Evolutionary conservation across 2,329 filamentous ascomycete genomes (phyloP), one percentile per base, ranked within the genome.

Genomic region (Cordyceps cicadae): DNA sequence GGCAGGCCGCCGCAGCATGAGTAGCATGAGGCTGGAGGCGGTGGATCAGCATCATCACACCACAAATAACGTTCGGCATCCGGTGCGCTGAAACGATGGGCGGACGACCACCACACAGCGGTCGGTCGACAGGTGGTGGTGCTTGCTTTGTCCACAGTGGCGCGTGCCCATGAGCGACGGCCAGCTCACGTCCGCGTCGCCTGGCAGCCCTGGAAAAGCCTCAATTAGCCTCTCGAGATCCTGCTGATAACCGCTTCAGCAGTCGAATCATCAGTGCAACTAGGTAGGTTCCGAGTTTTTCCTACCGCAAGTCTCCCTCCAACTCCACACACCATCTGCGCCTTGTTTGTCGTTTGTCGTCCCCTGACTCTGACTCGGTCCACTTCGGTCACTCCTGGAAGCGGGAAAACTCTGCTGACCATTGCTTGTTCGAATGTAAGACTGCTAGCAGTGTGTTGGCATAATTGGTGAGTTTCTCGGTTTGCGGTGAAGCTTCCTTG

Each of bases 371-470:
- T 54, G 32, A 50, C 58, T 54, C 51, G 58, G 51, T 60, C 58
- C 58, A 60, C 58, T 54, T 60, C 41, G 51, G 51, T 24, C 55
- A 45, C 55, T 43, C 48, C 55, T 41, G 51, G 54, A 32, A 26
- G n/a, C 2, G 17, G 24, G 26, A 41, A 29, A 50, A 32, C 26
- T 46, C 45, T 50, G 45, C 54, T 59, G 50, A 53, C 49, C 41
- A 55, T 55, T 46, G 54, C 12, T 37, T 48, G 54, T n/a, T 37
- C 34, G 34, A 37, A 11, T 37, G 34, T 14, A 11, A 37, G 34
- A 37, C 34, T 41, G 45, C 26, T 49, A 26, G n/a, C n/a, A n/a
- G n/a, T 8, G 24, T 11, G 12, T 49, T 21, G 24, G 54, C 19
- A 19, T 45, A 8, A 19, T 43, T 34, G 34, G 39, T 26, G 14